Conservation (phyloP, 2,329 filamentous ascomycete genomes). For the Microthyrium microscopicum region DNA sequence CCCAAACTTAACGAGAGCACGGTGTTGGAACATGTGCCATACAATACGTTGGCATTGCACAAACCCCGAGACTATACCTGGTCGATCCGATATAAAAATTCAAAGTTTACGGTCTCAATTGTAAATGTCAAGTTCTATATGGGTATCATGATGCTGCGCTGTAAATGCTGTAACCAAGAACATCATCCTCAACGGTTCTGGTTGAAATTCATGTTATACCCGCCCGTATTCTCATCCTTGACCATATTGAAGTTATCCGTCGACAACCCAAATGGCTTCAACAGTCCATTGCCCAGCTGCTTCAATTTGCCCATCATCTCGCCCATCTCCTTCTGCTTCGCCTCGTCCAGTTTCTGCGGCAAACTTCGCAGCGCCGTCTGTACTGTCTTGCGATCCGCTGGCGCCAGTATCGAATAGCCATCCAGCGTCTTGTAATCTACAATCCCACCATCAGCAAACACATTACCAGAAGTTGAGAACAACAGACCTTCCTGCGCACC, state of each 20-base stretch:
- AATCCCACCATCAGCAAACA: not conserved
- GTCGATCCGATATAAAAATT: no score
- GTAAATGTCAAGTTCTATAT: no score
- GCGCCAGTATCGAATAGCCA: slow-evolving; percentile 41
- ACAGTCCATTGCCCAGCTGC: slow-evolving; percentile 73
- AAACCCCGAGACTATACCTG: no score
- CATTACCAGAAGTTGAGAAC: not conserved
- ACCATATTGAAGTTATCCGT: slow-evolving; percentile 92
- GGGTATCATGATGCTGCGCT: no score
- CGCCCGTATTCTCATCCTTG: slow-evolving; percentile 75
- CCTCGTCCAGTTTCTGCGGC: slow-evolving; percentile 53
- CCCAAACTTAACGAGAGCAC: no score
- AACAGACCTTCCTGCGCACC: slow-evolving; percentile 43
- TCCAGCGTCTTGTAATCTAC: slow-evolving; percentile 56
- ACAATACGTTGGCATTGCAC: no score
- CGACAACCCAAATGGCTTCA: slow-evolving; percentile 85
- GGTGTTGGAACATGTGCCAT: no score
- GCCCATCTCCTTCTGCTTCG: slow-evolving; percentile 72
- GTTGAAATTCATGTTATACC: slow-evolving; percentile 85
- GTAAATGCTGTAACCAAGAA: no score
- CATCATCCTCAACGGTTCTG: slow-evolving; percentile 19
- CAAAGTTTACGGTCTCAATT: no score
- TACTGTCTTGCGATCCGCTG: slow-evolving; percentile 52
- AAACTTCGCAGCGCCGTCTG: slow-evolving; percentile 47
- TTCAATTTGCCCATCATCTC: slow-evolving; percentile 99